Percentiles rank a stretch among this genome's conserved stretches.
Evolutionary conservation across 306 rosid species (phyloP).

Genomic region (Sophora flavescens): DNA sequence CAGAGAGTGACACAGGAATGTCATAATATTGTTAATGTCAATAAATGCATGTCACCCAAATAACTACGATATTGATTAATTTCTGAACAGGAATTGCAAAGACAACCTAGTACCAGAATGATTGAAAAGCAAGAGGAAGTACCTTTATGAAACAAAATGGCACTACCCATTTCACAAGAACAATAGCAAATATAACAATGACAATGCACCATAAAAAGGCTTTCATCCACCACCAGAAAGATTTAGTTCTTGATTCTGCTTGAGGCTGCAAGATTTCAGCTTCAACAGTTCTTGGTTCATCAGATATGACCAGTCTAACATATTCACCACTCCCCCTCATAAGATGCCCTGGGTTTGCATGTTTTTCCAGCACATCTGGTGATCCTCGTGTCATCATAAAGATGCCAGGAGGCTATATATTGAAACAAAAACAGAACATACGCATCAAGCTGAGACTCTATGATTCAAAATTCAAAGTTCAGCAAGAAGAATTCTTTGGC

Average conservation of each 20-base stretch:
- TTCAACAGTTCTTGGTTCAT: constrained; percentile 56
- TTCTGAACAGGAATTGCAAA: constrained; percentile 16
- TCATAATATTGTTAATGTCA: background rate
- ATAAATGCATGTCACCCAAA: background rate
- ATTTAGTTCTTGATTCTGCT: constrained; percentile 46
- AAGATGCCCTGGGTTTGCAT: constrained; percentile 41
- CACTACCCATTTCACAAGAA: constrained; percentile 71
- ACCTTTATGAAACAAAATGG: constrained; percentile 82
- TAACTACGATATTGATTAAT: background rate
- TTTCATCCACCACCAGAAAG: constrained; percentile 68
- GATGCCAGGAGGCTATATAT: constrained; percentile 38
- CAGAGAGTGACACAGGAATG: background rate
- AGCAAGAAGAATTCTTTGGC: background rate
- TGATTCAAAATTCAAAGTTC: constrained; percentile 4
- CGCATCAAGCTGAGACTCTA: constrained; percentile 24
- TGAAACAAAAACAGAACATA: constrained; percentile 14
- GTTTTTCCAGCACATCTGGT: constrained; percentile 55
- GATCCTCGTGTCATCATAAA: constrained; percentile 54
- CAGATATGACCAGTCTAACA: constrained; percentile 61
- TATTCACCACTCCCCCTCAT: constrained; percentile 60
- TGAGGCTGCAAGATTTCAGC: constrained; percentile 54
- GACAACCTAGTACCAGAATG: background rate
- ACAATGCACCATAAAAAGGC: constrained; percentile 58
- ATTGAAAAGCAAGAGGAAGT: constrained; percentile 33
- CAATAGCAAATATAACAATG: constrained; percentile 45